Evolutionary conservation across 768 basidiomycete genomes (phyloP), one percentile per base, ranked within the genome.

Genomic region (Kwoniella dejecticola): DNA sequence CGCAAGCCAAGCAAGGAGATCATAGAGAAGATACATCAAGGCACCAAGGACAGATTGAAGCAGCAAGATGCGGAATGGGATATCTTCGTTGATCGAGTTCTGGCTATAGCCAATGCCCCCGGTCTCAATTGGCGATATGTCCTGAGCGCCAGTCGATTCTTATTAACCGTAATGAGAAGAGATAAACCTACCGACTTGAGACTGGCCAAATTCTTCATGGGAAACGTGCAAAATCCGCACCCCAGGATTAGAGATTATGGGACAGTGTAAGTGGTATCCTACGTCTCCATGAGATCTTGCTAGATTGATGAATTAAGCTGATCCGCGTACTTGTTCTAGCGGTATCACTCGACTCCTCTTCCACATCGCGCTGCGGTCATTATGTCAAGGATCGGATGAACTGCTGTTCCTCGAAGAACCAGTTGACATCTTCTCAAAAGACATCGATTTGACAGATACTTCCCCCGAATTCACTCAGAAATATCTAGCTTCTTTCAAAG

Each of bases 301-400:
- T 17, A 38, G 17, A 17, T n/a, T 12, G 10, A 38, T 23, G 19
- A 19, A 8, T 3, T 27, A 36, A 48, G 33, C 46, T 60, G 38
- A 21, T 52, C 23, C 24, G 27, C 12, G 26, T 12, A 7, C 19
- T 5, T 40, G 3, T n/a, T n/a, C n/a, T 62, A 89, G 89, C 61
- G 89, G 85, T 10, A 77, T 90, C 24, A 83, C 86, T 17, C 88
- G 87, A 72, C 72, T 89, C 36, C 81, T 86, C 41, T 83, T 84
- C 31, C 85, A 86, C 68, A 82, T 90, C 73, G 91, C 91, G 79
- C 84, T 89, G 60, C 84, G 90, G 59, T 88, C 86, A 7, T 88
- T 88, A 69, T 84, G 89, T 33, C 80, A 80, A 67, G 84, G 74
- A 0, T 81, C 81, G 12, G 84, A 87, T 38, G 87, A 88, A 57